These are phyloP conservation scores for Tetracladium marchalianum DNA, from an alignment of 495 filamentous ascomycete species.

Conservation along the genomic window DNA sequence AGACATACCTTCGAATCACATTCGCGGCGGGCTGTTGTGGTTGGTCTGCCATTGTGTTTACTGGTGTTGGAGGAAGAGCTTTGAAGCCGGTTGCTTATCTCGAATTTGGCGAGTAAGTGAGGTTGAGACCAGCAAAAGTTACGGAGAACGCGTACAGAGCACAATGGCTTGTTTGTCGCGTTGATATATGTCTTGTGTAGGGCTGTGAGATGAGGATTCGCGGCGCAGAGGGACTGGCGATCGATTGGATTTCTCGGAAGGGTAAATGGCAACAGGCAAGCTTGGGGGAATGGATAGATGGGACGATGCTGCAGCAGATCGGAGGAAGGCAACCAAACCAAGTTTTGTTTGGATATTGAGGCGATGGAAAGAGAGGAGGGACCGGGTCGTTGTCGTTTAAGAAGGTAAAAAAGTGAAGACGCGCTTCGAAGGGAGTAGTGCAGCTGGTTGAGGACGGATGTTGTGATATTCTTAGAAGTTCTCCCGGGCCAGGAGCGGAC, in stretches of 20 bases:
- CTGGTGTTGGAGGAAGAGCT: not conserved
- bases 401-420: not conserved
- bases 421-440: too few species aligned
- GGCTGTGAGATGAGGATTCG: not conserved
- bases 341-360: not conserved
- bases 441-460: too few species aligned
- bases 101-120: too few species aligned
- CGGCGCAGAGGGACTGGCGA: constrained; percentile 13
- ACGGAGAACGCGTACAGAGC: not conserved
- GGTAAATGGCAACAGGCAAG: too few species aligned
- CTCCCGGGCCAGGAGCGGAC: not conserved
- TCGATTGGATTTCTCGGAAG: constrained; percentile 8
- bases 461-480: not conserved
- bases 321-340: too few species aligned
- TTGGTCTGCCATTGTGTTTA: not conserved
- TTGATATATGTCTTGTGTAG: too few species aligned
- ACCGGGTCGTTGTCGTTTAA: not conserved
- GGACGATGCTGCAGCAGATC: too few species aligned
- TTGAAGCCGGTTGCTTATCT: not conserved
- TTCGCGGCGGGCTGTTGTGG: constrained; percentile 50
- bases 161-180: not conserved
- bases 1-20: constrained; percentile 61
- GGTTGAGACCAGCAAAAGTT: constrained; percentile 6
- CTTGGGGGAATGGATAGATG: too few species aligned
- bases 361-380: not conserved